These are phyloP conservation scores for Tulasnella sp. DNA, from an alignment of 768 basidiomycete species.

Conservation along the genomic window DNA sequence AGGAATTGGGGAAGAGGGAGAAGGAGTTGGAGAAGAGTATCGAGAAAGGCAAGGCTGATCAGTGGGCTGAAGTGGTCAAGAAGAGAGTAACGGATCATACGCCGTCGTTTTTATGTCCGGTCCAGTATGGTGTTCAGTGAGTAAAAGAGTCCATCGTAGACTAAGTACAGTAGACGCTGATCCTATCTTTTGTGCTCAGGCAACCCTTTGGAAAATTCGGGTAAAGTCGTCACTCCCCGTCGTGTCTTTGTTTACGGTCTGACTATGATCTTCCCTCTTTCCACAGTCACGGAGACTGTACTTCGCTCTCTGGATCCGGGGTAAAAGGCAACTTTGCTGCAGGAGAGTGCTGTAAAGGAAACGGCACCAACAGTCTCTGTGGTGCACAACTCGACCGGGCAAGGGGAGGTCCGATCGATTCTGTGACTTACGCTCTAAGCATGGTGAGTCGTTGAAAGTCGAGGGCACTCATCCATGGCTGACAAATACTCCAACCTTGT, in stretches of 20 bases:
- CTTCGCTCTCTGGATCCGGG: background rate
- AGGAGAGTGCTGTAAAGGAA: conserved; percentile 7
- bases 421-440: background rate
- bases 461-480: background rate
- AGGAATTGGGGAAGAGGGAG: conserved; percentile 11
- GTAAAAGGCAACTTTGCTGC: background rate
- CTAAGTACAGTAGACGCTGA: background rate
- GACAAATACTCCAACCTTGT: background rate
- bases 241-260: background rate
- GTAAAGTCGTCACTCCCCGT: background rate
- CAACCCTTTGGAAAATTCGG: conserved; percentile 4
- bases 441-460: background rate
- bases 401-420: conserved; percentile 5
- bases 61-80: conserved; percentile 21
- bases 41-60: conserved; percentile 20
- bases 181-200: background rate
- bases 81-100: background rate
- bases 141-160: background rate
- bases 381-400: background rate
- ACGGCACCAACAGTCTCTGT: background rate
- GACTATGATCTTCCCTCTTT: background rate
- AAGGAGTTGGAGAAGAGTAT: conserved; percentile 15
- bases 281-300: conserved; percentile 16
- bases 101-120: background rate
- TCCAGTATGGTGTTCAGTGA: conserved; percentile 4